phyloP scores from a whole-genome alignment of 1,139 yeast species.

The Taphrina flavorubra region DNA sequence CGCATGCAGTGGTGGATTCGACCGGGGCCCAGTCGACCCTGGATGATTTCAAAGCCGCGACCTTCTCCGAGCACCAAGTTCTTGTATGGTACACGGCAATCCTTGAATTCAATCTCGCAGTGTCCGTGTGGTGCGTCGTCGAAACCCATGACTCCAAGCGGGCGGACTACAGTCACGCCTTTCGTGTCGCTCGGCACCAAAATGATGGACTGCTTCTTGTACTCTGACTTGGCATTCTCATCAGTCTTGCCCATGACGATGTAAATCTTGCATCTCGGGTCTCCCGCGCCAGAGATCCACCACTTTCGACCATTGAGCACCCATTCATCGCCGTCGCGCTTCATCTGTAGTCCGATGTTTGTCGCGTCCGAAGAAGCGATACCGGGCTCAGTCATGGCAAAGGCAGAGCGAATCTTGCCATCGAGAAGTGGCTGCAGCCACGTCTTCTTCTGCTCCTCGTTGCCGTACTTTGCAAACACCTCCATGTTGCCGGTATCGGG shows the following conservation, averaged over 20 bases:
- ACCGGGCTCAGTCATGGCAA: slow-evolving; percentile 73
- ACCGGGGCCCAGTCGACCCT: slow-evolving; percentile 74
- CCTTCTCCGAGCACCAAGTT: slow-evolving; percentile 58
- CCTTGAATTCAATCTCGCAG: slow-evolving; percentile 63
- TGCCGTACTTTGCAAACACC: slow-evolving; percentile 66
- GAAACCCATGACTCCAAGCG: slow-evolving; percentile 65
- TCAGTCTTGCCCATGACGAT: slow-evolving; percentile 70
- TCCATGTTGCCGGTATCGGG: slow-evolving; percentile 84
- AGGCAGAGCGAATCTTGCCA: slow-evolving; percentile 69
- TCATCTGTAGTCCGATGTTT: slow-evolving; percentile 63
- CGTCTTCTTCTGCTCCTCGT: slow-evolving; percentile 58
- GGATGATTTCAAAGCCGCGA: slow-evolving; percentile 70
- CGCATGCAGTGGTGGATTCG: slow-evolving; percentile 79
- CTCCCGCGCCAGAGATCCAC: slow-evolving; percentile 81
- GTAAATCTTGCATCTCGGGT: slow-evolving; percentile 66
- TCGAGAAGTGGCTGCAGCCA: slow-evolving; percentile 65
- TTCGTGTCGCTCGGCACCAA: slow-evolving; percentile 64
- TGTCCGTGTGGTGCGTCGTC: slow-evolving; percentile 82
- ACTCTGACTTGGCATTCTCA: slow-evolving; percentile 53
- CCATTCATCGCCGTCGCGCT: slow-evolving; percentile 58
- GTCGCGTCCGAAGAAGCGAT: slow-evolving; percentile 71
- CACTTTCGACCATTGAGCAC: slow-evolving; percentile 71
- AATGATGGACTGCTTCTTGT: slow-evolving; percentile 66
- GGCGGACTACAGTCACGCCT: slow-evolving; percentile 63
- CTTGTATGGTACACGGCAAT: slow-evolving; percentile 61